Evolutionary conservation across 2,329 filamentous ascomycete species (phyloP), one percentile per base, ranked within the genome.

Genomic region (Xylariaceae sp.): DNA sequence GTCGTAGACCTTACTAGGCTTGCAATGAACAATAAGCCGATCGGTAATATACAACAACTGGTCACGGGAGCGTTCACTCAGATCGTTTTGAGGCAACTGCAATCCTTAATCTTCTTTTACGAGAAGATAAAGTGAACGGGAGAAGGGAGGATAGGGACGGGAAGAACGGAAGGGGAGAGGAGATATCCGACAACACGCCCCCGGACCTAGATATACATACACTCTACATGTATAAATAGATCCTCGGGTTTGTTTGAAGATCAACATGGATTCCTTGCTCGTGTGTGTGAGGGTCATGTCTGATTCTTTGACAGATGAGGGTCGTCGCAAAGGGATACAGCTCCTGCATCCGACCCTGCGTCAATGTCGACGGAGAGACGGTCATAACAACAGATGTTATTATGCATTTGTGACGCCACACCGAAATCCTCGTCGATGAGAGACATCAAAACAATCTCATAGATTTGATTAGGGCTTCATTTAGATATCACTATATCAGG

Each of bases 341-440:
- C 56, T 57, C 61, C 61, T 60, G 55, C 58, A 65, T 56, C 64
- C 67, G 55, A 55, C 62, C 56, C 63, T 57, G 53, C 57, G 61
- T 57, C 17, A 18, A 18, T 58, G 9, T 11, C 18, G 48, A 50
- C 13, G 18, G 18, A 11, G 48, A 30, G 17, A 9, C 49, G 5
- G 7, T 51, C 4, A 34, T 13, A 35, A 7, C 17, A 51, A 51
- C 34, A 10, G 6, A 6, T 9, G 8, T 4, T 15, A n/a, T 15
- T 35, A 10, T 15, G 49, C 34, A 58, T 44, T 48, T 30, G 37
- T 47, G 51, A 18, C 17, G 49, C 35, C 42, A 53, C 35, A 53
- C 18, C 18, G 5, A 13, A 18, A 8, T 9, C 17, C 23, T 48
- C 37, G 13, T 35, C 13, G 57, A 48, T 45, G 15, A 45, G 56